Evolutionary conservation across 371 early-diverging fungal species (phyloP), one percentile per base, ranked within the genome.

Genomic region (Apophysomyces variabilis): DNA sequence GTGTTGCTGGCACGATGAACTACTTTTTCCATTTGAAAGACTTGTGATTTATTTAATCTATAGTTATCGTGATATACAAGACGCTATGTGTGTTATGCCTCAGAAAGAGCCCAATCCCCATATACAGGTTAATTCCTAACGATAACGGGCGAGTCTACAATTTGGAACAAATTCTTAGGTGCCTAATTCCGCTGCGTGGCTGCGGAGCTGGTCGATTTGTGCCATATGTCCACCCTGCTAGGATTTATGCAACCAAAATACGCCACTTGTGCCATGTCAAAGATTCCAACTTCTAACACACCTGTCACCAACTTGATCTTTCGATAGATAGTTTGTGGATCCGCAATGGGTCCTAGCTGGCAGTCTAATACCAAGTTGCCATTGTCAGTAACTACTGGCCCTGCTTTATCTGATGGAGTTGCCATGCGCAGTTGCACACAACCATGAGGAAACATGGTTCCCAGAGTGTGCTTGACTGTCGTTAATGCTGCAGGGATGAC

Each of bases 301-400:
- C 97, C 97, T 0, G 95, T 88, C 18, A 95, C 74, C 67, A 80
- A 66, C 66, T 89, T 92, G 60, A 96, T 66, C 60, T 86, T 72
- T 62, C 71, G 74, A 62, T 88, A 80, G 8, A 92, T 69, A 14
- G 75, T 69, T 7, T 43, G 68, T 11, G 90, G 88, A 39, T 90
- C 85, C 7, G 76, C 57, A 65, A 94, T 90, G n/a, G 78, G 69
- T 16, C 93, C 94, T 73, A 96, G 89, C 16, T 91, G 81, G 3
- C 87, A 92, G 77, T 97, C 97, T 38, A 97, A 71, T n/a, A 96
- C 81, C 70, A 96, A 89, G 78, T 95, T 96, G n/a, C 96, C 96
- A 67, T 94, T 94, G 74, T 97, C 97, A 7, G 96, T 96, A 1
- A 96, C 92, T 21, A 95, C 93, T 0, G 97, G 97, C 6, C 97